These are phyloP conservation scores for Spatholobus suberectus DNA, from an alignment of 306 rosid species.

Conservation along the genomic window DNA sequence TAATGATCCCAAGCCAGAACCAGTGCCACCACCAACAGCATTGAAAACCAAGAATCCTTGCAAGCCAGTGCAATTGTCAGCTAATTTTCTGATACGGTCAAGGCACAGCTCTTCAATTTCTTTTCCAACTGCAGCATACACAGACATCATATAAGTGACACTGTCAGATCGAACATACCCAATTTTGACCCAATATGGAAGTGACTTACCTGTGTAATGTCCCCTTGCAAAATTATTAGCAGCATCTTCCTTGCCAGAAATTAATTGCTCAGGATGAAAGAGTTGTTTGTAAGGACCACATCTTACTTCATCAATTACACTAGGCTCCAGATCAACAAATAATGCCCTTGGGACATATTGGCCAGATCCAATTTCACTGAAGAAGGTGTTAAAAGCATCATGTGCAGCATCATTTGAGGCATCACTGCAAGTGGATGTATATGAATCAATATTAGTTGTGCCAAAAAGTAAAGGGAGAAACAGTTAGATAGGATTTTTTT, in stretches of 20 bases:
- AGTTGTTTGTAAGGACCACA: slow-evolving; percentile 69
- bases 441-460: slow-evolving; percentile 17
- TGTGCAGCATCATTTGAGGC: slow-evolving; percentile 44
- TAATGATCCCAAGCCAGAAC: slow-evolving; percentile 79
- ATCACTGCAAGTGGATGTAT: slow-evolving; percentile 57
- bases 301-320: slow-evolving; percentile 73
- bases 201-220: slow-evolving; percentile 65
- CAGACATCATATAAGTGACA: slow-evolving; percentile 30
- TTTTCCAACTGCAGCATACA: slow-evolving; percentile 64
- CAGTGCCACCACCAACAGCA: slow-evolving; percentile 90
- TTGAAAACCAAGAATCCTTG: slow-evolving; percentile 80
- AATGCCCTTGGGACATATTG: slow-evolving; percentile 77
- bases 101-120: slow-evolving; percentile 72
- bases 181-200: background rate
- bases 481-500: background rate
- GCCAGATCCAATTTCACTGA: slow-evolving; percentile 72
- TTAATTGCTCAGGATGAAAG: slow-evolving; percentile 76
- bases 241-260: slow-evolving; percentile 84
- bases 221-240: slow-evolving; percentile 83
- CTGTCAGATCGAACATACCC: background rate
- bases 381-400: slow-evolving; percentile 80
- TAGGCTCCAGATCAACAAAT: slow-evolving; percentile 80
- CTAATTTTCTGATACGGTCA: slow-evolving; percentile 66
- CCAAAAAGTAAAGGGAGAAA: background rate
- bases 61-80: slow-evolving; percentile 80